A percentile compares a stretch with the other conserved stretches of the same genome.
phyloP scores from a whole-genome alignment of 2,329 filamentous ascomycete genomes.

The Fusarium anthophilum region DNA sequence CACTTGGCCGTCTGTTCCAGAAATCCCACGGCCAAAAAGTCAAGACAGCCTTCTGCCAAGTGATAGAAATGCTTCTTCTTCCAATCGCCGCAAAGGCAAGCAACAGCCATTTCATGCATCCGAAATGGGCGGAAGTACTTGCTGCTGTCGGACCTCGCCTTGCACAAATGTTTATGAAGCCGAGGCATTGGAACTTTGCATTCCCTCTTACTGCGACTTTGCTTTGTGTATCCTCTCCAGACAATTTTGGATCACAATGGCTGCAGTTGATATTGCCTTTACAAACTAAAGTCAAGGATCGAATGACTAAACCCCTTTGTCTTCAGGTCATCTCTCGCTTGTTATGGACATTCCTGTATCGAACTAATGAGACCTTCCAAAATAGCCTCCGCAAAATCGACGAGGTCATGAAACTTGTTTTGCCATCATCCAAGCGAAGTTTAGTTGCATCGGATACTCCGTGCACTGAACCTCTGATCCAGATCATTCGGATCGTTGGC shows the following conservation, averaged over 20 bases:
- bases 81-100: conserved; percentile 85
- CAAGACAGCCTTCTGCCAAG: conserved; percentile 94
- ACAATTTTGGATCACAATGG: conserved; percentile 88
- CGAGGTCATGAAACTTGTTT: conserved; percentile 84
- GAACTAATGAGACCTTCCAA: conserved; percentile 76
- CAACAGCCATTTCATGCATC: conserved; percentile 77
- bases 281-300: conserved; percentile 85
- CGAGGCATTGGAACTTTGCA: conserved; percentile 88
- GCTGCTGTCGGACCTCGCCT: conserved; percentile 81
- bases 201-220: conserved; percentile 90
- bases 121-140: conserved; percentile 89
- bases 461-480: conserved; percentile 90
- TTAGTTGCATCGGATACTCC: conserved; percentile 83
- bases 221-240: conserved; percentile 86
- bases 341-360: conserved; percentile 94
- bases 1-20: conserved; percentile 82
- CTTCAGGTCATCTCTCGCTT: conserved; percentile 90
- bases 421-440: conserved; percentile 82
- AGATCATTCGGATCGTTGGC: conserved; percentile 93
- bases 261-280: conserved; percentile 80
- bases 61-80: conserved; percentile 85
- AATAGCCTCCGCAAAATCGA: conserved; percentile 82
- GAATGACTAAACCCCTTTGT: conserved; percentile 78
- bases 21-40: conserved; percentile 87
- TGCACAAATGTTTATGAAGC: conserved; percentile 87